phyloP scores from a whole-genome alignment of 1,139 yeast species.

The Petasospora rhodanensis region DNA sequence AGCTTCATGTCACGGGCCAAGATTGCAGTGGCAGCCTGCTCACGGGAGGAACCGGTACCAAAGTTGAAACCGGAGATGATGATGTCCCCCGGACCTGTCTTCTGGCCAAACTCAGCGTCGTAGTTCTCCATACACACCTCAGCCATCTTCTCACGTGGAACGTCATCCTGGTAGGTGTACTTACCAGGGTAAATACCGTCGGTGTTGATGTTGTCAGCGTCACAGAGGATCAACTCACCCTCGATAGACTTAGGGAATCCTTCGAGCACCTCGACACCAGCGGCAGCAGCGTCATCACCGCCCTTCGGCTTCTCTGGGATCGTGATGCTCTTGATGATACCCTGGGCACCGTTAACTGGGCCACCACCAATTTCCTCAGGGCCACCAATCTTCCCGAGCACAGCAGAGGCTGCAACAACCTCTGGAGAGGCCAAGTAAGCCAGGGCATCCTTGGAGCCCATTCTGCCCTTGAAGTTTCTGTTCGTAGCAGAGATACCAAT shows the following conservation, averaged over 20 bases:
- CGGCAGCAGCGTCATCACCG: conserved; percentile 27
- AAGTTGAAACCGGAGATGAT: conserved; percentile 90
- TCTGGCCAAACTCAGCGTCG: conserved; percentile 77
- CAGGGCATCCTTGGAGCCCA: conserved; percentile 96
- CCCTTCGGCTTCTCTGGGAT: conserved; percentile 34
- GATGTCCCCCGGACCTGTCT: conserved; percentile 85
- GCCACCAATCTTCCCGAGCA: conserved; percentile 86
- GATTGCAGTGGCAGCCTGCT: conserved; percentile 97
- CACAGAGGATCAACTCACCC: conserved; percentile 92
- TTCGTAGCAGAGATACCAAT: conserved; percentile 98
- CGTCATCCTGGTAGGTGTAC: conserved; percentile 97
- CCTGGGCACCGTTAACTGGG: conserved; percentile 25
- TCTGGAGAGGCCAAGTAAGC: conserved; percentile 97
- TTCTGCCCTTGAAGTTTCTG: conserved; percentile 97
- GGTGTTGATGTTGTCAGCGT: conserved; percentile 96
- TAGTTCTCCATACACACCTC: conserved; percentile 99
- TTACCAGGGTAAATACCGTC: conserved; percentile 99
- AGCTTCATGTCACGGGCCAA: conserved; percentile 89
- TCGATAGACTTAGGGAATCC: conserved; percentile 87
- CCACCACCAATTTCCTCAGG: conserved; percentile 77
- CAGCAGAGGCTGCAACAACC: conserved; percentile 97
- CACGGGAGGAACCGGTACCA: conserved; percentile 99
- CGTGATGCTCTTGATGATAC: conserved; percentile 38
- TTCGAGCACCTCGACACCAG: conserved; percentile 63
- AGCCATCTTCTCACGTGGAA: conserved; percentile 92